Conservation (phyloP, 495 filamentous ascomycete species). For the Echria macrotheca region DNA sequence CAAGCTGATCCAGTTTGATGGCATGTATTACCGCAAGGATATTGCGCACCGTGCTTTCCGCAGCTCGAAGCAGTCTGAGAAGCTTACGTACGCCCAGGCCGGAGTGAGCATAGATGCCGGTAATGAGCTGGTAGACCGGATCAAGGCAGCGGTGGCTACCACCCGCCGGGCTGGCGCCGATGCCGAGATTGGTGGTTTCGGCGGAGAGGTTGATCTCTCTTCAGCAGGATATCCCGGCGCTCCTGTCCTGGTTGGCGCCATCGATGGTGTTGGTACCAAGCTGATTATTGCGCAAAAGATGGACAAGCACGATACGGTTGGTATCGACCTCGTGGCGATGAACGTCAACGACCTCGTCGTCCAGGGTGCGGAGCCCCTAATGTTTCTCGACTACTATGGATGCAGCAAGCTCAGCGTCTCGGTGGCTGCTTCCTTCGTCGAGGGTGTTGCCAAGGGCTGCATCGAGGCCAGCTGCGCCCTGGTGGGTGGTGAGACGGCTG, state of each 20-base stretch:
- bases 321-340: conserved; percentile 96
- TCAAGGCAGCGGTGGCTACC: conserved; percentile 74
- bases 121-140: conserved; percentile 82
- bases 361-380: conserved; percentile 86
- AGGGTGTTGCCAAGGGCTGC: conserved; percentile 83
- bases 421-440: conserved; percentile 73
- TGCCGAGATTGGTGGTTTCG: conserved; percentile 91
- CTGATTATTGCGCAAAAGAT: conserved; percentile 88
- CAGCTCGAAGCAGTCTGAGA: conserved; percentile 34
- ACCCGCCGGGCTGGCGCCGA: conserved; percentile 80
- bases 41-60: conserved; percentile 73
- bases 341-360: conserved; percentile 97
- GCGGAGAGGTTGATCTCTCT: conserved; percentile 77
- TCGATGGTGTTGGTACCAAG: conserved; percentile 96
- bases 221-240: conserved; percentile 67
- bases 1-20: conserved; percentile 72
- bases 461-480: conserved; percentile 77
- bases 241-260: conserved; percentile 80
- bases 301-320: conserved; percentile 84
- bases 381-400: conserved; percentile 95
- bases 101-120: conserved; percentile 91
- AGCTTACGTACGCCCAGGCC: conserved; percentile 86
- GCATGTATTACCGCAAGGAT: conserved; percentile 89
- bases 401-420: conserved; percentile 76
- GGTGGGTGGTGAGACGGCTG: conserved; percentile 91